Percentiles rank a stretch among this genome's conserved stretches.
Evolutionary conservation across 2,329 filamentous ascomycete species (phyloP).

Genomic region (Reticulascus tulasneorum): DNA sequence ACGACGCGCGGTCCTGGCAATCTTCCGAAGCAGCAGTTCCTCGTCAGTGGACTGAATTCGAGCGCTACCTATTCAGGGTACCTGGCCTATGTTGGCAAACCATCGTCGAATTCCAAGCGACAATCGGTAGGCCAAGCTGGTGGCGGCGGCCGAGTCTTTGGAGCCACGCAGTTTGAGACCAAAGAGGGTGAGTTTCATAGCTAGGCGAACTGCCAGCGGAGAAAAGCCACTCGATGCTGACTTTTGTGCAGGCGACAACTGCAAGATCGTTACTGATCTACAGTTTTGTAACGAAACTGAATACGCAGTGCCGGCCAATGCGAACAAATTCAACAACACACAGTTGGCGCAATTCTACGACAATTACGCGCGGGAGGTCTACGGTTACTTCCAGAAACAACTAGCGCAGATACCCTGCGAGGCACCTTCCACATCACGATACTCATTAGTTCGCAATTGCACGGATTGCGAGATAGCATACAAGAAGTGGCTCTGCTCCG

Average conservation of each 20-base stretch:
- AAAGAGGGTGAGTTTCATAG: conserved; percentile 60
- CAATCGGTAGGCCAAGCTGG: conserved; percentile 36
- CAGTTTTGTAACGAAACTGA: conserved; percentile 83
- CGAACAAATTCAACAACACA: conserved; percentile 52
- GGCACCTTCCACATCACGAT: conserved; percentile 65
- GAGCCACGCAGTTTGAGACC: conserved; percentile 69
- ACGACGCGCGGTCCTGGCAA: conserved; percentile 63
- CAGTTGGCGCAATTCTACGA: conserved; percentile 74
- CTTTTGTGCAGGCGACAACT: conserved; percentile 63
- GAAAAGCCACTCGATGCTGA: background rate
- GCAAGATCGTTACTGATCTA: conserved; percentile 82
- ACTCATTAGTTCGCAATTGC: conserved; percentile 77
- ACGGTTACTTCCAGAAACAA: conserved; percentile 74
- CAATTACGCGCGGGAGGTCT: conserved; percentile 63
- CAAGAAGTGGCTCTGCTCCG: conserved; percentile 92
- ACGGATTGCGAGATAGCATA: conserved; percentile 74
- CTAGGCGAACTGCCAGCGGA: too few species aligned
- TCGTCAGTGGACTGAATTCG: conserved; percentile 69
- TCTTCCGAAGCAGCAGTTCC: conserved; percentile 83
- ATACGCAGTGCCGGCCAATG: conserved; percentile 85
- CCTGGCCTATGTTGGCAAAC: conserved; percentile 58
- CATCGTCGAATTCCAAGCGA: conserved; percentile 39
- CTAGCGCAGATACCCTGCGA: conserved; percentile 85
- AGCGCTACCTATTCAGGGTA: conserved; percentile 71
- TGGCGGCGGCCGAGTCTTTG: conserved; percentile 74